Evolutionary conservation across 768 basidiomycete genomes (phyloP).

Genomic region (Amanita phalloides): DNA sequence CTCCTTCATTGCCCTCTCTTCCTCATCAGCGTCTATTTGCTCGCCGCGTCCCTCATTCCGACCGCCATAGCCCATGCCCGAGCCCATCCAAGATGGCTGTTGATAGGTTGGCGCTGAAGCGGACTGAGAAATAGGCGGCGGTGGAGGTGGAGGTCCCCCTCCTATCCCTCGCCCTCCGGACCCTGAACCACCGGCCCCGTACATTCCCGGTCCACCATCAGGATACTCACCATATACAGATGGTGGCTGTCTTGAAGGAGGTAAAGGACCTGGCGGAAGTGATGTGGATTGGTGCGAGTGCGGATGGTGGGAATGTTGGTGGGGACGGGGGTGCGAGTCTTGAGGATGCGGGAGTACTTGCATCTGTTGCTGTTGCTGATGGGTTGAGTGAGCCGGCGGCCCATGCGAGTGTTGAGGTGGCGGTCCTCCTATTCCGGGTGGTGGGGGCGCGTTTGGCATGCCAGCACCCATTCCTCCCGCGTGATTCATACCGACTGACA

Average conservation of each 20-base stretch:
- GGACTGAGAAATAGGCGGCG: conserved; percentile 1
- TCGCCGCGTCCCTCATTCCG: conserved; percentile 14
- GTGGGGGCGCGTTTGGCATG: conserved; percentile 5
- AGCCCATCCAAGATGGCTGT: conserved; percentile 22
- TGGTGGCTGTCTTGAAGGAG: not conserved
- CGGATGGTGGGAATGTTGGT: not conserved
- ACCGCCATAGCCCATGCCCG: conserved; percentile 15
- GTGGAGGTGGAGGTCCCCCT: not conserved
- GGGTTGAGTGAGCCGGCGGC: not conserved
- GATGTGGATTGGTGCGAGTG: conserved; percentile 2
- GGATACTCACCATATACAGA: conserved; percentile 2
- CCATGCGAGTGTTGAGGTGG: not conserved
- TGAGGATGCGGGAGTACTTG: conserved; percentile 4
- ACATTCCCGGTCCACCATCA: conserved; percentile 1
- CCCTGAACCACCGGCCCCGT: not conserved
- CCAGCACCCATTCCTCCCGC: conserved; percentile 6
- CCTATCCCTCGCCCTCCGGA: not conserved
- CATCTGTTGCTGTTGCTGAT: conserved; percentile 9
- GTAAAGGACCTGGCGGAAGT: not conserved
- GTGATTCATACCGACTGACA: conserved; percentile 1
- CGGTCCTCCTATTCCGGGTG: not conserved
- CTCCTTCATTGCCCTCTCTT: conserved; percentile 21
- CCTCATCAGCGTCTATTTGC: conserved; percentile 19
- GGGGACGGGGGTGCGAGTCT: not conserved
- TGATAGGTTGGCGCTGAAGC: not conserved